Conservation (phyloP, 257 asterid species). For the Solanum piurae region DNA sequence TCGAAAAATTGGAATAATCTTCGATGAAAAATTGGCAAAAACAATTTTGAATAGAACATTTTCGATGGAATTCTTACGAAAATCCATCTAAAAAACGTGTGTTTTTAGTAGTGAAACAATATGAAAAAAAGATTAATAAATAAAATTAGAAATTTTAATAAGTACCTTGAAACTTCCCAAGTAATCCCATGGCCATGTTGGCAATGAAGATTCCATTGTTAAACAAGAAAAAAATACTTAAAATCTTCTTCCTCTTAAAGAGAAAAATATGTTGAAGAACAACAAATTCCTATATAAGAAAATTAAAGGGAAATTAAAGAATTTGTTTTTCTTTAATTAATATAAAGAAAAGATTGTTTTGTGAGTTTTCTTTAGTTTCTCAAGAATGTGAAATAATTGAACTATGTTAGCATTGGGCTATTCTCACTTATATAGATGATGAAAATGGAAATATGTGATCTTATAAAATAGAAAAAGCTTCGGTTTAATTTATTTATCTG, state of each 20-base stretch:
- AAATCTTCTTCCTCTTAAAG: background rate
- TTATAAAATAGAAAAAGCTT: background rate
- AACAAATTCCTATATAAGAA: background rate
- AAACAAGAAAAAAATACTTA: background rate
- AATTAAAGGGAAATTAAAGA: background rate
- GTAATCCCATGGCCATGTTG: conserved; percentile 73
- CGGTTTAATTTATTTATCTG: background rate
- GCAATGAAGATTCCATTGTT: conserved; percentile 51
- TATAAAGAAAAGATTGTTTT: background rate
- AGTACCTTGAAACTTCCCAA: conserved; percentile 67
- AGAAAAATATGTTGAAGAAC: background rate
- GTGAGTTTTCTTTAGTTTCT: background rate
- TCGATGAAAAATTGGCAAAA: background rate
- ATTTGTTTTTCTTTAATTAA: background rate
- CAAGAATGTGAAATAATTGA: background rate
- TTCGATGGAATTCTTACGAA: background rate
- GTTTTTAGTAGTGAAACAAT: background rate
- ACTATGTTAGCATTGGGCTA: background rate
- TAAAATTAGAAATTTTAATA: background rate
- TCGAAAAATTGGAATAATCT: background rate
- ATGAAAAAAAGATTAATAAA: background rate
- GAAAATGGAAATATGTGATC: background rate
- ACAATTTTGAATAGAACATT: too few species aligned
- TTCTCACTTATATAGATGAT: background rate
- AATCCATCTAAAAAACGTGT: too few species aligned